Evolutionary conservation across 192 early-diverging fungal genomes (phyloP).

Genomic region (Entrophospora sp.): DNA sequence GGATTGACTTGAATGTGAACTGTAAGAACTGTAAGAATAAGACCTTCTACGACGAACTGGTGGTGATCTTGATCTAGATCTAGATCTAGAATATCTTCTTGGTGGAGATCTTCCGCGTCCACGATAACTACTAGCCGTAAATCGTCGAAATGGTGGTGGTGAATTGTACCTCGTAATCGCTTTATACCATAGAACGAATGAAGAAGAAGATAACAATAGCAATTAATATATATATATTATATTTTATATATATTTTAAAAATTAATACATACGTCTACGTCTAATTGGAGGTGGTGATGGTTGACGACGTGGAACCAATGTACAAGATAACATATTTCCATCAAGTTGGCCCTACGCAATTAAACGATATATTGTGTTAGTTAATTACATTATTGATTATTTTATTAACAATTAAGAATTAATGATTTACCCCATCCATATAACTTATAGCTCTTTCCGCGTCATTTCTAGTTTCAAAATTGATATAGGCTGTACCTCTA

Average conservation of each 20-base stretch:
- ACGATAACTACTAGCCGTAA: constrained; percentile 17
- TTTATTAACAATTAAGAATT: not conserved
- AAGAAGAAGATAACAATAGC: not conserved
- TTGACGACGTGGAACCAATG: constrained; percentile 27
- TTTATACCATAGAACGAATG: not conserved
- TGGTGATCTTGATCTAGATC: constrained; percentile 27
- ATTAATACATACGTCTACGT: constrained; percentile 17
- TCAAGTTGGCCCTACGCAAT: constrained; percentile 35
- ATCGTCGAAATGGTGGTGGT: constrained; percentile 21
- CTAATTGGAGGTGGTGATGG: constrained; percentile 14
- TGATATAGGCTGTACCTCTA: constrained; percentile 33
- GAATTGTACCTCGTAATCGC: constrained; percentile 13
- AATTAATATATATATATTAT: not conserved
- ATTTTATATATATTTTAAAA: not conserved
- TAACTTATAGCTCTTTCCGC: constrained; percentile 37
- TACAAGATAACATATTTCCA: constrained; percentile 24
- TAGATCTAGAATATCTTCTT: constrained; percentile 20
- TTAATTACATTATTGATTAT: not conserved
- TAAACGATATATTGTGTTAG: not conserved
- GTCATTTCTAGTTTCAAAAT: constrained; percentile 29
- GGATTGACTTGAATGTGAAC: constrained; percentile 17
- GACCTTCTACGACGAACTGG: constrained; percentile 23
- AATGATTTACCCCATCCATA: constrained; percentile 36
- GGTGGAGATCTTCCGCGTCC: constrained; percentile 22
- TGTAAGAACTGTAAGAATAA: constrained; percentile 24